A percentile compares a stretch with the other conserved stretches of the same genome.
Conservation (phyloP, 495 filamentous ascomycete genomes). For the Podospora tetraspora region DNA sequence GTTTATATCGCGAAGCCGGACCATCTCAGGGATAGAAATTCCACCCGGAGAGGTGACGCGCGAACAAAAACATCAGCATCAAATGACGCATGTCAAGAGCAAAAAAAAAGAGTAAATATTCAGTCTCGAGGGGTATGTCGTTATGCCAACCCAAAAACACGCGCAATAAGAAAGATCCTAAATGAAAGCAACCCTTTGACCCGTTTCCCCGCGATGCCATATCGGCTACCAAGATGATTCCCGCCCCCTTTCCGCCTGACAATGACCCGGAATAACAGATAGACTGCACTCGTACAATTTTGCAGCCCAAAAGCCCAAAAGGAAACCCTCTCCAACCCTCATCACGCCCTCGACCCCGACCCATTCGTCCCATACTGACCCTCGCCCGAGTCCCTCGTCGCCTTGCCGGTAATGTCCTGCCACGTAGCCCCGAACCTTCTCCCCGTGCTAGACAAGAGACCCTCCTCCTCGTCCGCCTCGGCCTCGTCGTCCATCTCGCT, state of each 20-base stretch:
- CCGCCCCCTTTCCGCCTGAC: neutral
- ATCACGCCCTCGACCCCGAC: neutral
- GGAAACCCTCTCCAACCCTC: neutral
- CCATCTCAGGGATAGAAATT: too few species aligned
- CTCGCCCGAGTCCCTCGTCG: constrained; percentile 1
- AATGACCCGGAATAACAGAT: neutral
- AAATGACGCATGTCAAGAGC: too few species aligned
- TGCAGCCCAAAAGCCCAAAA: neutral
- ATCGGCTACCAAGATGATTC: neutral
- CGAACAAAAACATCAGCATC: neutral
- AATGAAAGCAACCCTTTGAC: neutral
- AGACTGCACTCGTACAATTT: neutral
- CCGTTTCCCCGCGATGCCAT: neutral
- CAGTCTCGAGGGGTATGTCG: neutral
- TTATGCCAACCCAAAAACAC: neutral
- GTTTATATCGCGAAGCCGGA: too few species aligned
- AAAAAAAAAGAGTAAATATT: neutral
- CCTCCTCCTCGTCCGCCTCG: constrained; percentile 93
- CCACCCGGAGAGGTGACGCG: too few species aligned
- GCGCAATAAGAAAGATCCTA: neutral
- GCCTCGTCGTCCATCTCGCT: constrained; percentile 78
- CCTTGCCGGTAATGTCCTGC: constrained; percentile 70
- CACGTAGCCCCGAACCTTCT: constrained; percentile 77
- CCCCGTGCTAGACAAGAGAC: constrained; percentile 74
- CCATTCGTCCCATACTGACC: constrained; percentile 8